A percentile compares a stretch with the other conserved stretches of the same genome.
These are phyloP conservation scores for Schwanniomyces sp. DNA, from an alignment of 805 yeast genomes.

Conservation along the genomic window DNA sequence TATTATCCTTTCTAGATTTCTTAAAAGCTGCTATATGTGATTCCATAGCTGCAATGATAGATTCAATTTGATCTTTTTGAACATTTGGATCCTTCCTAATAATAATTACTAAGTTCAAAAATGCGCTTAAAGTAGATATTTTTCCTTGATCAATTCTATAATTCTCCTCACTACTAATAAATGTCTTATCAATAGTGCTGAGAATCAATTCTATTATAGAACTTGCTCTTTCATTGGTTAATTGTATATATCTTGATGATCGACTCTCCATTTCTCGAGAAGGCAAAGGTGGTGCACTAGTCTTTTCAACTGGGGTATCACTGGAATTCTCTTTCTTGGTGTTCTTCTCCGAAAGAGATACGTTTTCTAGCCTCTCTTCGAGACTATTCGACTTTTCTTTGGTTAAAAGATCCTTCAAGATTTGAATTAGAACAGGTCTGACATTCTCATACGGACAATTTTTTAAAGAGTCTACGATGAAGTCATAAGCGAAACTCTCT, in stretches of 20 bases:
- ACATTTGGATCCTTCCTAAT: slow-evolving; percentile 22
- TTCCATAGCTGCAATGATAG: slow-evolving; percentile 13
- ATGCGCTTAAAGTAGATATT: slow-evolving; percentile 51
- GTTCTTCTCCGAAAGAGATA: slow-evolving; percentile 3
- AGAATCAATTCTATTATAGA: slow-evolving; percentile 45
- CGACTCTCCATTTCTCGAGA: slow-evolving; percentile 14
- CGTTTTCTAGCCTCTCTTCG: slow-evolving; percentile 10
- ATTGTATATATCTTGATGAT: slow-evolving; percentile 4
- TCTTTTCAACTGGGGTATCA: background rate
- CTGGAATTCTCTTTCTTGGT: background rate
- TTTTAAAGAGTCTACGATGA: slow-evolving; percentile 61
- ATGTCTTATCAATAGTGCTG: slow-evolving; percentile 35
- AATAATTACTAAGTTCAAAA: slow-evolving; percentile 52
- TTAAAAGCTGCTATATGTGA: slow-evolving; percentile 15
- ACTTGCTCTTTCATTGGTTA: slow-evolving; percentile 41
- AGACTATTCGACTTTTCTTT: slow-evolving; percentile 22
- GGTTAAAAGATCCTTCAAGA: slow-evolving; percentile 65
- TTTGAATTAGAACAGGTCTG: slow-evolving; percentile 60
- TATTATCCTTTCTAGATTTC: slow-evolving; percentile 3
- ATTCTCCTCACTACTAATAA: slow-evolving; percentile 16
- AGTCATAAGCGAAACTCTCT: slow-evolving; percentile 56
- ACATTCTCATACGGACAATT: slow-evolving; percentile 66
- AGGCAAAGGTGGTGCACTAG: slow-evolving; percentile 35
- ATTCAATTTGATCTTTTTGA: slow-evolving; percentile 12
- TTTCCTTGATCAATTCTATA: slow-evolving; percentile 20